These are phyloP conservation scores for Sonneratia caseolaris DNA, from an alignment of 345 rosid genomes.

Conservation along the genomic window DNA sequence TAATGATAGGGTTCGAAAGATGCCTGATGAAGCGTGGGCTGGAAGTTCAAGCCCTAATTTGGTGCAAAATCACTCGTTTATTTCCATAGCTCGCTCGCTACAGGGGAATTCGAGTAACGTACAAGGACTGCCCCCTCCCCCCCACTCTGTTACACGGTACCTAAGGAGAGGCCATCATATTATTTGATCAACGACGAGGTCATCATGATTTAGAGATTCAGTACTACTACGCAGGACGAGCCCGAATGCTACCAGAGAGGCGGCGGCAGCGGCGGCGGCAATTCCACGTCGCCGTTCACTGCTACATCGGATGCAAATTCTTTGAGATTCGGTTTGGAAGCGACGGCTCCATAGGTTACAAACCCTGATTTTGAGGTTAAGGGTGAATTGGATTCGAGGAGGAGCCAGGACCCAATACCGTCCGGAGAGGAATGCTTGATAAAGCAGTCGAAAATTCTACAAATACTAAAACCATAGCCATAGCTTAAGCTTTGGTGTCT, in stretches of 20 bases:
- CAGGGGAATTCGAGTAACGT: constrained; percentile 1
- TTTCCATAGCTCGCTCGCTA: background rate
- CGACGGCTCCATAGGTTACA: background rate
- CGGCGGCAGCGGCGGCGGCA: background rate
- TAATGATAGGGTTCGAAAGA: background rate
- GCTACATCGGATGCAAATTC: too few species aligned
- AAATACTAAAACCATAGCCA: background rate
- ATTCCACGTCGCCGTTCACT: too few species aligned
- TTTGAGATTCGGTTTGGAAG: background rate
- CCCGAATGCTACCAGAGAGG: background rate
- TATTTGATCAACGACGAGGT: too few species aligned
- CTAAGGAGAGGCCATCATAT: too few species aligned
- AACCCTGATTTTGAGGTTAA: background rate
- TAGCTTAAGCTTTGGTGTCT: background rate
- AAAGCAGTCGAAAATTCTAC: constrained; percentile 4
- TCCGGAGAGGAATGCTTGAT: background rate
- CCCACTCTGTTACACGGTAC: background rate
- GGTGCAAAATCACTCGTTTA: background rate
- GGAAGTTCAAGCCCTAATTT: background rate
- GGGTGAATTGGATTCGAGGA: background rate
- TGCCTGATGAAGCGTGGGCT: background rate
- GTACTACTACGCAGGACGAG: background rate
- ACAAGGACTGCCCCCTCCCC: background rate
- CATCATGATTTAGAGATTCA: background rate
- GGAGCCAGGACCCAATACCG: too few species aligned